Conservation (phyloP, 2,329 filamentous ascomycete genomes). For the Apiospora arundinis region DNA sequence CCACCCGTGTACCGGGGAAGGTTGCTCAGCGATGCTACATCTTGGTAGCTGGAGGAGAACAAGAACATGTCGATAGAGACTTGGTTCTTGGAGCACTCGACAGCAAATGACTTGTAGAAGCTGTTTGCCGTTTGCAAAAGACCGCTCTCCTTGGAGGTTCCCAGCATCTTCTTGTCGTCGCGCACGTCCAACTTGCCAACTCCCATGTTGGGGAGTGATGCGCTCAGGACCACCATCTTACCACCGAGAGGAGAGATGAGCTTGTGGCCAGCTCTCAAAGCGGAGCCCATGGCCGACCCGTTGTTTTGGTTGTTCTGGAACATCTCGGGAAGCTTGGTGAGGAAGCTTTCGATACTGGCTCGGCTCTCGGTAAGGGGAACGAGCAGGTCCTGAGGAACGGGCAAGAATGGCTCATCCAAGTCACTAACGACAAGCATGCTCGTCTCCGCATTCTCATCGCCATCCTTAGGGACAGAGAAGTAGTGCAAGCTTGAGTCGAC, state of each 20-base stretch:
- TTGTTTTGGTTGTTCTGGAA: slow-evolving; percentile 93
- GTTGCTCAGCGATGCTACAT: slow-evolving; percentile 95
- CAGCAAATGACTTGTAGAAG: slow-evolving; percentile 99
- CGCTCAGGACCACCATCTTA: slow-evolving; percentile 91
- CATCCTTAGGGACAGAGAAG: slow-evolving; percentile 91
- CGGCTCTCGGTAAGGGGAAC: slow-evolving; percentile 89
- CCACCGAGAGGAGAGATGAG: slow-evolving; percentile 93
- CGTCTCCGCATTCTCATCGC: slow-evolving; percentile 82
- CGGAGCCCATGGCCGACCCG: slow-evolving; percentile 93
- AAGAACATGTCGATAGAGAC: slow-evolving; percentile 99
- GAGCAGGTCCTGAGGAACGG: slow-evolving; percentile 88
- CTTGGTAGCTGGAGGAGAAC: slow-evolving; percentile 95
- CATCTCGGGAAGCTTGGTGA: slow-evolving; percentile 92
- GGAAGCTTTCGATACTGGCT: slow-evolving; percentile 88
- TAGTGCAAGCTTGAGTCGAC: slow-evolving; percentile 96
- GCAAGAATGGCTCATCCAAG: slow-evolving; percentile 94
- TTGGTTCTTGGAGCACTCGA: slow-evolving; percentile 98
- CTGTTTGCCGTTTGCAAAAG: slow-evolving; percentile 91
- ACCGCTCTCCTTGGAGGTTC: slow-evolving; percentile 88
- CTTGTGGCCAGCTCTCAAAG: slow-evolving; percentile 91
- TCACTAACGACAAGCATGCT: slow-evolving; percentile 95
- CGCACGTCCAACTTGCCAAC: slow-evolving; percentile 90
- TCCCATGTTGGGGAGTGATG: slow-evolving; percentile 88
- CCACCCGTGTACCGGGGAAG: slow-evolving; percentile 95
- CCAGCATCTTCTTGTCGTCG: slow-evolving; percentile 94